Base-by-base conservation (phyloP, 2,329 filamentous ascomycete genomes). In the Aspergillus ibericus region DNA sequence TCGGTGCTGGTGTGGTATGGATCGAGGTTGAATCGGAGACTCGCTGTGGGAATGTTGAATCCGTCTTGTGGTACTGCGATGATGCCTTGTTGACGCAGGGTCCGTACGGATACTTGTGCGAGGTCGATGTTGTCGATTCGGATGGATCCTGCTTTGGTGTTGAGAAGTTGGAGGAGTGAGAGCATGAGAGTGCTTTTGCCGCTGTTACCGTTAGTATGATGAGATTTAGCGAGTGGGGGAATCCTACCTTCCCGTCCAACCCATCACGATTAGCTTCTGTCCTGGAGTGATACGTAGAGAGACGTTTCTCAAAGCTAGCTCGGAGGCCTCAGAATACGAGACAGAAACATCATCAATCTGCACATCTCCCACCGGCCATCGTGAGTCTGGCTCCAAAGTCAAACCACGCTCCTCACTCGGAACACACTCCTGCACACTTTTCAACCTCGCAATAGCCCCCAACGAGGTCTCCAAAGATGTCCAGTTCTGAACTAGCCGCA, bases 391-490 rank as follows among this genome's bases (percentile, higher is more conserved):
- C 7, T 52, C 49, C 22, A 38, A 5, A 16, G 32, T 6, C 9
- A 1, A 38, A 5, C 16, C 2, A 0, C 5, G 10, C 5, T 36
- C 12, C 2, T 38, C 12, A 5, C 4, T n/a, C 4, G 22, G 29
- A 2, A 12, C 32, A 5, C 4, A 12, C 32, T 47, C 25, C 50
- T 34, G 6, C 15, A 47, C 44, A 3, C 32, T 35, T 2, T 46
- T 36, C 1, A 56, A 13, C 29, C 55, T 34, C 12, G 61, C 34
- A 16, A 85, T 74, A 6, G 81, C 81, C n/a, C 82, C 82, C 25
- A 85, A 74, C 8, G 78, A 78, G 0, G 81, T 84, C 63, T 85
- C 83, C 3, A 85, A 69, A 18, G 74, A 70, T 0, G 82, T 83
- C 81, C 81, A 85, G n/a, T 71, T 74, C 7, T 71, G 64, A 8